A percentile compares a stretch with the other conserved stretches of the same genome.
phyloP scores from a whole-genome alignment of 768 basidiomycete species.

The Boletus edulis region DNA sequence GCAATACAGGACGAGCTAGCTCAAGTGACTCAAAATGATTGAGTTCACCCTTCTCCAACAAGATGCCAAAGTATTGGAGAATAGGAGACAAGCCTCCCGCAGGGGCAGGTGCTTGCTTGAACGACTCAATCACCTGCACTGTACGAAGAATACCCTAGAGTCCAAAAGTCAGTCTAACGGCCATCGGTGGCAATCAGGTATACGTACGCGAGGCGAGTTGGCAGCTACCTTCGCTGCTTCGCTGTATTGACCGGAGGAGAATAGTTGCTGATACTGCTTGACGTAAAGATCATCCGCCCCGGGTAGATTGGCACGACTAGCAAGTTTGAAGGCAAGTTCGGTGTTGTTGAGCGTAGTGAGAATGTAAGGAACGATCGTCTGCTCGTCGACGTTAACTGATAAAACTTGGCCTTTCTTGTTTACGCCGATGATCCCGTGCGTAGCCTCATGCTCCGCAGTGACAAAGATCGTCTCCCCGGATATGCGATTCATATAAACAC shows the following conservation, averaged over 20 bases:
- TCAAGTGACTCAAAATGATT: conserved; percentile 96
- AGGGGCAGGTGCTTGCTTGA: conserved; percentile 92
- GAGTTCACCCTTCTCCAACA: conserved; percentile 97
- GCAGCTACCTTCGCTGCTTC: conserved; percentile 98
- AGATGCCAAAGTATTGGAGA: conserved; percentile 95
- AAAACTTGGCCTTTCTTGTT: conserved; percentile 99
- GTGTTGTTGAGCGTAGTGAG: conserved; percentile 93
- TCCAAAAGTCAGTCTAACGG: conserved; percentile 2
- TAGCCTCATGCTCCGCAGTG: conserved; percentile 92
- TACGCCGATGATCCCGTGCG: conserved; percentile 96
- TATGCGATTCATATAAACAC: conserved; percentile 99
- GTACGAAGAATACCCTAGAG: conserved; percentile 89
- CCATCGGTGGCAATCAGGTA: not conserved
- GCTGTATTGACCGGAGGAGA: conserved; percentile 82
- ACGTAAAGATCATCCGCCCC: conserved; percentile 97
- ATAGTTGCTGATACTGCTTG: conserved; percentile 90
- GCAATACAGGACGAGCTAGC: conserved; percentile 91
- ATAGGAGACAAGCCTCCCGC: conserved; percentile 93
- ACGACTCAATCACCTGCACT: conserved; percentile 91
- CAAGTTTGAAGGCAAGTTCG: conserved; percentile 96
- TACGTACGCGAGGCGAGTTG: conserved; percentile 83
- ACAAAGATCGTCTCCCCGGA: conserved; percentile 99
- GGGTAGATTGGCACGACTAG: conserved; percentile 92
- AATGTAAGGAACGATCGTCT: conserved; percentile 94
- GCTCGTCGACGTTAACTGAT: conserved; percentile 95